These are phyloP conservation scores for Tulasnella sp. DNA, from an alignment of 768 basidiomycete genomes.

Conservation along the genomic window DNA sequence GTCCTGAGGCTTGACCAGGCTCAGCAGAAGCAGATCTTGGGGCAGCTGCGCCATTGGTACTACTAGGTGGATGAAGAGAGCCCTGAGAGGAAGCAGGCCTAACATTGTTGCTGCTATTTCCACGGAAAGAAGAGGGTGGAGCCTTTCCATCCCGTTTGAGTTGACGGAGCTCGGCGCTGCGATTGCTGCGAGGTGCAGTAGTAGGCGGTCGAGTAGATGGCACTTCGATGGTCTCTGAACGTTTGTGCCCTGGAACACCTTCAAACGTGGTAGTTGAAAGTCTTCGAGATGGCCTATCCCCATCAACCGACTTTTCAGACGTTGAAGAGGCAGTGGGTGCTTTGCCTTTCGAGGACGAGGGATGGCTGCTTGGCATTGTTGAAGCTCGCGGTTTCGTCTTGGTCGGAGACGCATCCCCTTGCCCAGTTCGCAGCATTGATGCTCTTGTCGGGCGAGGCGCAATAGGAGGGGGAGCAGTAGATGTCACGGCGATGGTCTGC, in stretches of 20 bases:
- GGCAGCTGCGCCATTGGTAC: neutral
- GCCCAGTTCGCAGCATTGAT: constrained; percentile 57
- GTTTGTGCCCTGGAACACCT: constrained; percentile 74
- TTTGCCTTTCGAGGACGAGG: neutral
- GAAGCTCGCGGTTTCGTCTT: constrained; percentile 24
- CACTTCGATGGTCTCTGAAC: constrained; percentile 50
- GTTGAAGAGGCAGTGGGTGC: neutral
- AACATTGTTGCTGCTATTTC: constrained; percentile 30
- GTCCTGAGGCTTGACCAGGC: constrained; percentile 31
- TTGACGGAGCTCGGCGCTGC: constrained; percentile 17
- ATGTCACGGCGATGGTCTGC: constrained; percentile 17
- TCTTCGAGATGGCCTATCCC: no score
- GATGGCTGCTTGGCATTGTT: neutral
- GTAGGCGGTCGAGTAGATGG: constrained; percentile 60
- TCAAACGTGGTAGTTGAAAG: constrained; percentile 65
- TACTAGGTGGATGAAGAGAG: neutral
- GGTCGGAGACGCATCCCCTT: constrained; percentile 36
- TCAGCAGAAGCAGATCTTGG: constrained; percentile 25
- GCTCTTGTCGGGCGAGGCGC: constrained; percentile 65
- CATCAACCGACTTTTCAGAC: constrained; percentile 26
- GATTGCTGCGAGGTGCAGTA: constrained; percentile 45
- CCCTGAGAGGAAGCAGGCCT: constrained; percentile 30
- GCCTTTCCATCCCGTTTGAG: constrained; percentile 30
- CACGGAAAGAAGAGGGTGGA: constrained; percentile 34
- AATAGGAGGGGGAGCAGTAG: constrained; percentile 43